Evolutionary conservation across 352 stramenopile genomes (phyloP).

Genomic region (Phytophthora sansomeana): DNA sequence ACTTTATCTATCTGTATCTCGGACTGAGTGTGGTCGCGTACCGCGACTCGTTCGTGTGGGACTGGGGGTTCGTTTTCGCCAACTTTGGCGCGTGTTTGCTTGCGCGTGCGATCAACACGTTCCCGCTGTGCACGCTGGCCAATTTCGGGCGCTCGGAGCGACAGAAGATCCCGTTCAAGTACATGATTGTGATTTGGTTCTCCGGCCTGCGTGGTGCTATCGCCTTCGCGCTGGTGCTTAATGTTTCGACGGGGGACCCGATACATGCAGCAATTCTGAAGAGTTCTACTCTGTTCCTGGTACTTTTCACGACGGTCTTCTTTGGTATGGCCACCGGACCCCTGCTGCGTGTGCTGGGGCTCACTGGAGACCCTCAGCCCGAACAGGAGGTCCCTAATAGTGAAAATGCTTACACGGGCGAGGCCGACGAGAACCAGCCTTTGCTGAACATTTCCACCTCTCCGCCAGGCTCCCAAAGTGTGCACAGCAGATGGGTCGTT

Average conservation of each 20-base stretch:
- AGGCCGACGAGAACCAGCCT: constrained; percentile 31
- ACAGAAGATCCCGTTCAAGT: constrained; percentile 61
- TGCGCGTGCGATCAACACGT: constrained; percentile 72
- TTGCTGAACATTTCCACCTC: constrained; percentile 18
- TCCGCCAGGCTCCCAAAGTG: constrained; percentile 42
- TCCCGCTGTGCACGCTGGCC: constrained; percentile 69
- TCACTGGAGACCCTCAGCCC: constrained; percentile 29
- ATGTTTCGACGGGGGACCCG: constrained; percentile 55
- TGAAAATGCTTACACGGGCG: constrained; percentile 21
- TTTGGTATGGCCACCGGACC: constrained; percentile 58
- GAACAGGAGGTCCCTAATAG: constrained; percentile 6
- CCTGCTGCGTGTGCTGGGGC: constrained; percentile 42
- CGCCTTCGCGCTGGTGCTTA: constrained; percentile 90
- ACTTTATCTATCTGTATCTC: constrained; percentile 80
- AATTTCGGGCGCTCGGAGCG: constrained; percentile 51
- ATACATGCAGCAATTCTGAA: constrained; percentile 68
- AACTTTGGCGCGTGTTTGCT: constrained; percentile 58
- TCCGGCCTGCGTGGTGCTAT: constrained; percentile 93
- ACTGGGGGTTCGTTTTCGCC: constrained; percentile 71
- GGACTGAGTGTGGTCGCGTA: constrained; percentile 80
- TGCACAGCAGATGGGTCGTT: constrained; percentile 63
- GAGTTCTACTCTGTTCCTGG: constrained; percentile 68
- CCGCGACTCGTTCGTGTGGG: constrained; percentile 60
- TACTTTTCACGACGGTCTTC: constrained; percentile 74
- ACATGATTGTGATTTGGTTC: constrained; percentile 93